Conservation (phyloP, 2,329 filamentous ascomycete species). For the Trichoderma simmonsii region DNA sequence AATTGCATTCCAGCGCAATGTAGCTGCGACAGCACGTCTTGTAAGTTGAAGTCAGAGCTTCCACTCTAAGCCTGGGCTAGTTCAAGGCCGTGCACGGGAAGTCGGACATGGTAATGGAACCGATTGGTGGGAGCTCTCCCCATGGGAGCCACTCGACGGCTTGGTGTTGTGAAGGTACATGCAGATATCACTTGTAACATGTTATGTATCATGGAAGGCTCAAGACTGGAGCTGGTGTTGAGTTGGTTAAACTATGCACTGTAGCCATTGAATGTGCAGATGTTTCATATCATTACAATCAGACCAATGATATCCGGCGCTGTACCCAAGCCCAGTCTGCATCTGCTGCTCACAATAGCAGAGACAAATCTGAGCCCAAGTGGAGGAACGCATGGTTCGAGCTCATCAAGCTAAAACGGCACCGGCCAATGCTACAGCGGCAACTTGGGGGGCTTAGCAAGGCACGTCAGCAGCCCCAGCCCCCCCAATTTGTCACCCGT, state of each 20-base stretch:
- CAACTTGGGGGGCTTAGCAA: conserved; percentile 4
- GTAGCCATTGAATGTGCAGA: not conserved
- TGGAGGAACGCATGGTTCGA: not conserved
- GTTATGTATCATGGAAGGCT: not conserved
- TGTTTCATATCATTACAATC: not conserved
- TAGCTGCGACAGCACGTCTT: not conserved
- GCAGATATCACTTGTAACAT: not conserved
- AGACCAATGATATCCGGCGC: not conserved
- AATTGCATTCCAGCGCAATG: not conserved
- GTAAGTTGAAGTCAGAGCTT: not conserved
- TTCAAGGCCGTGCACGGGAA: not conserved
- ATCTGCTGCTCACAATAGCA: not conserved
- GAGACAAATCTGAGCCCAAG: not conserved
- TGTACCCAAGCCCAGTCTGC: not conserved
- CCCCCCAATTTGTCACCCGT: conserved; percentile 16
- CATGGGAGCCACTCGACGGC: not conserved
- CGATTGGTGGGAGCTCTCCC: conserved; percentile 3
- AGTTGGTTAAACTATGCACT: not conserved
- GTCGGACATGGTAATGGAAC: conserved; percentile 2
- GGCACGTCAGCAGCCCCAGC: conserved; percentile 16
- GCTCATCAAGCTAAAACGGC: not conserved
- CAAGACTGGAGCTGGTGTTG: not conserved
- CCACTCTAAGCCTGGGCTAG: not conserved
- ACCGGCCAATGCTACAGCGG: not conserved
- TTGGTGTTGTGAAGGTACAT: not conserved